phyloP scores from a whole-genome alignment of 441 rosid species.

The Hypseocharis bilobata region DNA sequence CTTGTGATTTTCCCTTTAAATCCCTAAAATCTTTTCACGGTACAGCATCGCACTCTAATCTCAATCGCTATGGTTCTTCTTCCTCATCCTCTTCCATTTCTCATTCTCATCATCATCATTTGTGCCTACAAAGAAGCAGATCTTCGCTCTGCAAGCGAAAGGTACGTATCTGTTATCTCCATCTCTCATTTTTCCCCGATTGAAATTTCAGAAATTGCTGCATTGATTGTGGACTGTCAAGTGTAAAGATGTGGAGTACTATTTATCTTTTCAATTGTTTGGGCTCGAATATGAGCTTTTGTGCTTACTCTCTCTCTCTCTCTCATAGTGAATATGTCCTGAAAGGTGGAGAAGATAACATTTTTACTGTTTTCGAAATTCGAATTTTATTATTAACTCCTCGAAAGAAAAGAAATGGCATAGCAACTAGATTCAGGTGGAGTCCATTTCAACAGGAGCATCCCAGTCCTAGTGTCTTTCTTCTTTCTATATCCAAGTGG shows the following conservation, averaged over 20 bases:
- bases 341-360: too few relatives aligned
- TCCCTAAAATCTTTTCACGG: slow-evolving; percentile 3
- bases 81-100: too few relatives aligned
- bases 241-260: not conserved
- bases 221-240: not conserved
- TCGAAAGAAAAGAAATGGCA: not conserved
- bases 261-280: too few relatives aligned
- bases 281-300: too few relatives aligned
- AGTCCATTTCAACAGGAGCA: not conserved
- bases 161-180: not conserved
- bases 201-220: not conserved
- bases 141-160: not conserved
- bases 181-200: not conserved
- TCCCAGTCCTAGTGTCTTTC: not conserved
- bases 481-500: not conserved
- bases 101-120: not conserved
- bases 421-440: not conserved
- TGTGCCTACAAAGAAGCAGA: not conserved
- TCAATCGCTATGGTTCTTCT: not conserved
- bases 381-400: too few relatives aligned
- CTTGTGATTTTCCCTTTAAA: not conserved
- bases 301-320: too few relatives aligned
- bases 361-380: not conserved
- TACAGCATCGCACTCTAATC: not conserved
- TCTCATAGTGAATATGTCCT: too few relatives aligned